Conservation (phyloP, 1,284 basidiomycete genomes). For the Trichosporon sp. region DNA sequence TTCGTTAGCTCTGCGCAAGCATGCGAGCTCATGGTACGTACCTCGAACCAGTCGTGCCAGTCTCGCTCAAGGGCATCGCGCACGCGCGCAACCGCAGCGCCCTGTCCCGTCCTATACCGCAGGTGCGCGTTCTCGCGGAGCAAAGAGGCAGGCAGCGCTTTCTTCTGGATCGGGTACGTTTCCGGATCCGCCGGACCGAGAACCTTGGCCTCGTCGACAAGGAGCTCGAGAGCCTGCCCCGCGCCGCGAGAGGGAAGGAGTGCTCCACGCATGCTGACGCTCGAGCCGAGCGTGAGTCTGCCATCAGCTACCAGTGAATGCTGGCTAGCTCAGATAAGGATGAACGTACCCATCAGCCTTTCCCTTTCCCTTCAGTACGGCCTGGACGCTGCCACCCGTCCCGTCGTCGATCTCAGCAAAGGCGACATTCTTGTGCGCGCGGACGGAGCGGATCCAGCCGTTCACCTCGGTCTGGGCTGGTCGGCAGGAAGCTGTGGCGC, state of each 20-base stretch:
- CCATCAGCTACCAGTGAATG: neutral
- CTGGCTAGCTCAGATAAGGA: no score
- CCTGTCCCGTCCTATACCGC: slow-evolving; percentile 72
- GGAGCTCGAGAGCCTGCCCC: slow-evolving; percentile 73
- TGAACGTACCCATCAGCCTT: slow-evolving; percentile 44
- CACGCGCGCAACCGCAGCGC: slow-evolving; percentile 73
- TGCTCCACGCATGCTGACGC: slow-evolving; percentile 68
- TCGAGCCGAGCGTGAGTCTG: slow-evolving; percentile 68
- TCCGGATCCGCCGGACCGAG: slow-evolving; percentile 76
- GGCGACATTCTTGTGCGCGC: slow-evolving; percentile 80
- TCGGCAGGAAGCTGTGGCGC: neutral
- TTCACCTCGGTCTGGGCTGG: slow-evolving; percentile 44
- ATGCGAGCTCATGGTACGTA: slow-evolving; percentile 49
- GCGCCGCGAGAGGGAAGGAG: slow-evolving; percentile 68
- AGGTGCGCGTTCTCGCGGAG: slow-evolving; percentile 81
- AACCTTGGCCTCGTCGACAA: slow-evolving; percentile 63
- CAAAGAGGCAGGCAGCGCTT: slow-evolving; percentile 71
- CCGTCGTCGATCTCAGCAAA: slow-evolving; percentile 85
- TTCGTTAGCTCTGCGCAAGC: slow-evolving; percentile 1
- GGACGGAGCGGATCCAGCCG: slow-evolving; percentile 82
- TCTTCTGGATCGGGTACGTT: slow-evolving; percentile 87
- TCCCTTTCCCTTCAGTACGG: slow-evolving; percentile 65
- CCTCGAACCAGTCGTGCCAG: slow-evolving; percentile 69
- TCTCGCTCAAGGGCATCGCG: slow-evolving; percentile 65
- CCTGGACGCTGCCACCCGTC: slow-evolving; percentile 72